A percentile compares a stretch with the other conserved stretches of the same genome.
Evolutionary conservation across 2,329 filamentous ascomycete genomes (phyloP).

Genomic region (Colletotrichum sp.): DNA sequence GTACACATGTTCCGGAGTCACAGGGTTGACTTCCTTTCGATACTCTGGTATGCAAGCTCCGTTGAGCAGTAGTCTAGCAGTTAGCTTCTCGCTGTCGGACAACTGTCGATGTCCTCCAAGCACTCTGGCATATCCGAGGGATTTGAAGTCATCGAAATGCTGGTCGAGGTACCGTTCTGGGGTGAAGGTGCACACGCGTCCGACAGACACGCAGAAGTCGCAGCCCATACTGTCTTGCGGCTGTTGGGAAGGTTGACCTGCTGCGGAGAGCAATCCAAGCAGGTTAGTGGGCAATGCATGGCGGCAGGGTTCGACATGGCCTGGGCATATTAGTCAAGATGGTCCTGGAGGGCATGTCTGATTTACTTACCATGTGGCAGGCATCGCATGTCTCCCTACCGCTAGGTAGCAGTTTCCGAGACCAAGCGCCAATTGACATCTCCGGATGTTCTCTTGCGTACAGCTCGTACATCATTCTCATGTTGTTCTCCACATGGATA

Average conservation of each 20-base stretch:
- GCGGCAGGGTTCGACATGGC: neutral
- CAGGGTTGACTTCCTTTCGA: neutral
- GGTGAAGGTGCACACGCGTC: neutral
- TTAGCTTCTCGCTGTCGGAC: neutral
- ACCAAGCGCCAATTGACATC: neutral
- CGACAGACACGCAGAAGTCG: neutral
- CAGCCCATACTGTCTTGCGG: neutral
- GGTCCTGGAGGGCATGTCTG: neutral
- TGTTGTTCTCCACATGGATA: neutral
- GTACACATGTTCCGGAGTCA: neutral
- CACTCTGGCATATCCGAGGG: neutral
- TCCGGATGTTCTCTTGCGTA: neutral
- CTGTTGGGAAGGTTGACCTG: neutral
- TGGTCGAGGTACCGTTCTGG: neutral
- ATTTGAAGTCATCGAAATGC: neutral
- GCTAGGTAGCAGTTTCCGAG: neutral
- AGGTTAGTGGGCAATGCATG: neutral
- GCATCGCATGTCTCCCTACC: neutral
- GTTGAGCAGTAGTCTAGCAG: neutral
- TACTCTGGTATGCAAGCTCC: neutral
- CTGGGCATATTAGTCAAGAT: neutral
- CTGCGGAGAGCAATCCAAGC: neutral
- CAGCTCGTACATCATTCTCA: neutral
- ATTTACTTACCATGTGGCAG: neutral
- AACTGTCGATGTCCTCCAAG: neutral